Percentiles rank a stretch among this genome's conserved stretches.
Evolutionary conservation across 1,139 yeast genomes (phyloP).

Genomic region (Saccharomyces hybrid): DNA sequence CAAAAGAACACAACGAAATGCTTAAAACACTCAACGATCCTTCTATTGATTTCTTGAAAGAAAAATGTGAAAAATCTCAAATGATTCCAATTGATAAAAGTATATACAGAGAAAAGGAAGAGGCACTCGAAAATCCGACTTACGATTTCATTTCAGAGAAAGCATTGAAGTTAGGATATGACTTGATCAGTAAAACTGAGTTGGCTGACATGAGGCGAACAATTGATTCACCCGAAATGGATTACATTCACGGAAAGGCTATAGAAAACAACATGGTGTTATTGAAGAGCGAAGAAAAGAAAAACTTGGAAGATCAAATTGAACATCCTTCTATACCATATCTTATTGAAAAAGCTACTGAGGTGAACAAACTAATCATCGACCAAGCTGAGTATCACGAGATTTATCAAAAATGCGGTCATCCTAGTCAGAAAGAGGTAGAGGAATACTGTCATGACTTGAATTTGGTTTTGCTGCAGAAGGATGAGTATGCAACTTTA

Average conservation of each 20-base stretch:
- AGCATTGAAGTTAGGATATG: conserved; percentile 1
- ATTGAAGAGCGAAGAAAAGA: not conserved
- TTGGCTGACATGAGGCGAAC: not conserved
- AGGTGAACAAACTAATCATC: conserved; percentile 3
- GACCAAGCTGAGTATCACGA: conserved; percentile 1
- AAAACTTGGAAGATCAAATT: not conserved
- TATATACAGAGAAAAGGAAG: conserved; percentile 6
- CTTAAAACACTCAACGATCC: conserved; percentile 23
- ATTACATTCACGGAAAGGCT: not conserved
- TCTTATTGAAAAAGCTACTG: conserved; percentile 20
- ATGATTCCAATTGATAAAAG: conserved; percentile 2
- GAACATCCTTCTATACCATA: conserved; percentile 13
- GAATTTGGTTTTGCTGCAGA: not conserved
- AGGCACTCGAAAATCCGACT: conserved; percentile 19
- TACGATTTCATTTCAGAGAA: conserved; percentile 2
- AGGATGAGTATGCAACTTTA: conserved; percentile 6
- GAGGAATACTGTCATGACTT: not conserved
- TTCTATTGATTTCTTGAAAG: conserved; percentile 19
- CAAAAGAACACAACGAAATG: conserved; percentile 29
- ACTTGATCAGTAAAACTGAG: conserved; percentile 1
- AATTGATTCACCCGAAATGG: not conserved
- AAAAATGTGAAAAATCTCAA: conserved; percentile 25
- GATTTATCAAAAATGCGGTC: not conserved
- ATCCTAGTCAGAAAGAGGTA: not conserved
- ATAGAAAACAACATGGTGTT: conserved; percentile 1